Conservation (phyloP, 1,139 yeast species). For the Debaryomyces nepalensis region DNA sequence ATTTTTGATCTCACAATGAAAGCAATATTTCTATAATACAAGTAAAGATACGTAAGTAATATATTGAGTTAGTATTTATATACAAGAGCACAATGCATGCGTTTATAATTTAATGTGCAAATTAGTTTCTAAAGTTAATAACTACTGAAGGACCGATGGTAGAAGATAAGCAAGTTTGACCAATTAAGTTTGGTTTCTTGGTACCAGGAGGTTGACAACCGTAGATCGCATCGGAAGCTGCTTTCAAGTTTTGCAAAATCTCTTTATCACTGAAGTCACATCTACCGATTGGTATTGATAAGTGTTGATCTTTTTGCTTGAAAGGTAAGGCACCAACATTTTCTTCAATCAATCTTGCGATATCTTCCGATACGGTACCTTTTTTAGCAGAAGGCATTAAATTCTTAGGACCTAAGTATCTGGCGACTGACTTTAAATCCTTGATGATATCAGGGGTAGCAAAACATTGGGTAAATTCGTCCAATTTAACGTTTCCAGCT, state of each 20-base stretch:
- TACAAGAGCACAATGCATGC: slow-evolving; percentile 13
- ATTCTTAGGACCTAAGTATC: slow-evolving; percentile 85
- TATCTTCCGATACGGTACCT: slow-evolving; percentile 82
- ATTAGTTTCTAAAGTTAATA: slow-evolving; percentile 49
- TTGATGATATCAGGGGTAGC: slow-evolving; percentile 83
- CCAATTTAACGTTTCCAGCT: slow-evolving; percentile 56
- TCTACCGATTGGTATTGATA: slow-evolving; percentile 76
- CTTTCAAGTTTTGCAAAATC: slow-evolving; percentile 70
- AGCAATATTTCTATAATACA: too few species aligned
- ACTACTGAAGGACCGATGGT: slow-evolving; percentile 85
- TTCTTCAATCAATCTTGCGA: slow-evolving; percentile 54
- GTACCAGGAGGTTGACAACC: slow-evolving; percentile 60
- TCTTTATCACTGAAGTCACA: slow-evolving; percentile 81
- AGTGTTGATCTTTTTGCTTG: slow-evolving; percentile 65
- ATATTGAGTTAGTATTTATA: slow-evolving; percentile 12
- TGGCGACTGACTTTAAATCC: slow-evolving; percentile 67
- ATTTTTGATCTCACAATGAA: not conserved
- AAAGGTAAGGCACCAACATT: slow-evolving; percentile 72
- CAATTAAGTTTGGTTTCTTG: slow-evolving; percentile 71
- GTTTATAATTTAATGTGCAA: not conserved
- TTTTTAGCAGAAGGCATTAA: slow-evolving; percentile 86
- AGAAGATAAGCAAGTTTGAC: slow-evolving; percentile 69
- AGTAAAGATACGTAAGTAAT: not conserved
- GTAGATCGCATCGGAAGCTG: slow-evolving; percentile 69
- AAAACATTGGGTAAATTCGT: slow-evolving; percentile 72